Conservation (phyloP, 1,284 basidiomycete species). For the Ganoderma resinaceum region DNA sequence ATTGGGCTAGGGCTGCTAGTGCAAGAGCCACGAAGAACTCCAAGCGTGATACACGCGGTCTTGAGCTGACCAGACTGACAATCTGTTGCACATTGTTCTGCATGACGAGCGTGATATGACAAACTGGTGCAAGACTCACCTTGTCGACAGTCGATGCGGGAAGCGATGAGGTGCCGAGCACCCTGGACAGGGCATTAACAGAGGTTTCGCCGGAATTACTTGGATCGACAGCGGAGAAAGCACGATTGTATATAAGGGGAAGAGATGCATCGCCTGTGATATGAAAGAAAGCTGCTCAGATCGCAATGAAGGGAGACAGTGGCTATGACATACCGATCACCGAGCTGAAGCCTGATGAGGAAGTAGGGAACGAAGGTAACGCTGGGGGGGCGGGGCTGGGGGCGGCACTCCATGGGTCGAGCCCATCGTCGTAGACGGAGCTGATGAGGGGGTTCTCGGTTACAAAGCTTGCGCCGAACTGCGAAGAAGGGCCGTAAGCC, state of each 20-base stretch:
- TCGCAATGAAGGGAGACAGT: neutral
- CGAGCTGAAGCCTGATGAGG: conserved; percentile 64
- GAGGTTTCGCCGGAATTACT: conserved; percentile 76
- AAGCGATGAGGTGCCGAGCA: conserved; percentile 77
- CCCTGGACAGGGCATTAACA: conserved; percentile 80
- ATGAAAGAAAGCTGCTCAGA: neutral
- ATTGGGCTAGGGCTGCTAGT: conserved; percentile 85
- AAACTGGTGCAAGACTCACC: conserved; percentile 49
- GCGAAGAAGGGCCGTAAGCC: conserved; percentile 63
- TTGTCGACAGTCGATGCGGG: conserved; percentile 84
- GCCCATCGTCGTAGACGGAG: conserved; percentile 77
- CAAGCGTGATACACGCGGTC: conserved; percentile 78
- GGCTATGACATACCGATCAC: conserved; percentile 63
- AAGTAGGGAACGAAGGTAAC: conserved; percentile 43
- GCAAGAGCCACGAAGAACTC: conserved; percentile 92
- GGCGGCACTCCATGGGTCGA: conserved; percentile 88
- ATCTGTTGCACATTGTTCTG: conserved; percentile 56
- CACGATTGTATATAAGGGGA: conserved; percentile 78
- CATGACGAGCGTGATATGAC: neutral
- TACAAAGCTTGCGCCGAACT: conserved; percentile 74
- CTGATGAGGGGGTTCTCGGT: conserved; percentile 78
- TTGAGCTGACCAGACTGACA: conserved; percentile 81
- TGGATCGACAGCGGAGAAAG: conserved; percentile 77
- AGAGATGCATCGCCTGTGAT: conserved; percentile 74
- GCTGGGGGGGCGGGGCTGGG: conserved; percentile 80